Base-by-base conservation (phyloP, 805 yeast species). In the Monosporozyma aerobia region DNA sequence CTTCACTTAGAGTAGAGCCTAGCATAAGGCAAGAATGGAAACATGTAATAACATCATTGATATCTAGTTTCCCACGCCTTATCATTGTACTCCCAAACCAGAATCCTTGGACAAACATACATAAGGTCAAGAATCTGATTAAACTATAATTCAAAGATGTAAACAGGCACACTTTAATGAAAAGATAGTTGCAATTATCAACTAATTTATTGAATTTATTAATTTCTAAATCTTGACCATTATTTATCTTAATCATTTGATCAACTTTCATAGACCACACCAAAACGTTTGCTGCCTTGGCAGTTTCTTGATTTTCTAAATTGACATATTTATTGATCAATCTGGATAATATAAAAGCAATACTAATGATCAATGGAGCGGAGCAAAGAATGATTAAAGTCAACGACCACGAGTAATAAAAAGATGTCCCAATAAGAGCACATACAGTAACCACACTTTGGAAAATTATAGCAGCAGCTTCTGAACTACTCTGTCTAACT, bases 21-120 rank as follows among this genome's bases (percentile, higher is more conserved):
- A 89, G 71, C 63, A 81, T 74, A 11, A 92, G 65, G 59, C 97
- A 88, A 10, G 96, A 78, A 58, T 88, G 81, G 60, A 94, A 89
- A 41, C 95, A 85, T 0, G 96, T 84, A 49, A 94, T 71, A 0
- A 92, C 87, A 41, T 81, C 76, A 11, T 87, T 84, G 2, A 88
- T 70, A 1, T 71, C 59, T 13, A 82, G 63, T 8, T 76, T 73
- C 0, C 80, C 79, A 5, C 69, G 66, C 37, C 69, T 67, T 3
- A 89, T 83, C 73, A 87, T 76, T 46, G 74, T 74, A 30, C 84
- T 78, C 1, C 98, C 99, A 69, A 85, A 92, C 88, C 95, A 90
- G 60, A 94, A 87, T 0, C 92, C 95, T 67, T 88, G 96, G 2
- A 90, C 86, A 72, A 92, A 90, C 82, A 90, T 83, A 63, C 82